Percentiles rank a stretch among this genome's conserved stretches.
Evolutionary conservation across 192 early-diverging fungal genomes (phyloP).

Genomic region (Coemansia sp.): DNA sequence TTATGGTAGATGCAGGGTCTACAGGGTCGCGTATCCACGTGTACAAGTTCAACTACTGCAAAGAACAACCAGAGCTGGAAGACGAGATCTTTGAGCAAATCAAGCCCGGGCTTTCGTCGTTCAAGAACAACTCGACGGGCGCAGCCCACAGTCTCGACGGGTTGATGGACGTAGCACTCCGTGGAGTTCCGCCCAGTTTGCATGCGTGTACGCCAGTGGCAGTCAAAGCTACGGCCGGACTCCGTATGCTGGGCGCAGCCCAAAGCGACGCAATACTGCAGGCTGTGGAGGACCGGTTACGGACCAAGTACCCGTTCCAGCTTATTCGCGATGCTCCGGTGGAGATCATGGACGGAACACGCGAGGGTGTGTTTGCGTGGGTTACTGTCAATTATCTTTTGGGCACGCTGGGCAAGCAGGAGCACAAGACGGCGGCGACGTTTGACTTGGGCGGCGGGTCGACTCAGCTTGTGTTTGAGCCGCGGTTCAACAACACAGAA

Average conservation of each 20-base stretch:
- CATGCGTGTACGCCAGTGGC: slow-evolving; percentile 84
- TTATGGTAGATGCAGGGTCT: slow-evolving; percentile 96
- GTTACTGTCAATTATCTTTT: slow-evolving; percentile 95
- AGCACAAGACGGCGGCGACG: slow-evolving; percentile 74
- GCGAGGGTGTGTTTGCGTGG: slow-evolving; percentile 99
- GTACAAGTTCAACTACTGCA: slow-evolving; percentile 95
- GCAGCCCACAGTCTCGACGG: slow-evolving; percentile 80
- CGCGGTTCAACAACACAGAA: slow-evolving; percentile 51
- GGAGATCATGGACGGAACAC: slow-evolving; percentile 90
- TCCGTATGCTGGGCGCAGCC: slow-evolving; percentile 71
- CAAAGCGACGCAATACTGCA: slow-evolving; percentile 73
- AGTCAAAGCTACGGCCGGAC: slow-evolving; percentile 94
- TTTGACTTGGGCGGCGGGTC: slow-evolving; percentile 97
- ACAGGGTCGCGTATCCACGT: slow-evolving; percentile 97
- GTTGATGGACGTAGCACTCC: slow-evolving; percentile 73
- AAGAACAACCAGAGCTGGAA: slow-evolving; percentile 75
- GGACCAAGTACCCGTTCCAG: slow-evolving; percentile 77
- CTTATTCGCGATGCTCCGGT: slow-evolving; percentile 71
- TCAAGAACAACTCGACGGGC: slow-evolving; percentile 62
- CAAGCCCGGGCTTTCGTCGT: slow-evolving; percentile 82
- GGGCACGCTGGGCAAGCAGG: slow-evolving; percentile 57
- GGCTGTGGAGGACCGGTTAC: slow-evolving; percentile 65
- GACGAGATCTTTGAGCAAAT: slow-evolving; percentile 84
- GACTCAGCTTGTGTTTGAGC: slow-evolving; percentile 98
- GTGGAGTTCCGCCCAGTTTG: slow-evolving; percentile 65